A percentile compares a stretch with the other conserved stretches of the same genome.
phyloP scores from a whole-genome alignment of 345 rosid genomes.

The Linum tenue region DNA sequence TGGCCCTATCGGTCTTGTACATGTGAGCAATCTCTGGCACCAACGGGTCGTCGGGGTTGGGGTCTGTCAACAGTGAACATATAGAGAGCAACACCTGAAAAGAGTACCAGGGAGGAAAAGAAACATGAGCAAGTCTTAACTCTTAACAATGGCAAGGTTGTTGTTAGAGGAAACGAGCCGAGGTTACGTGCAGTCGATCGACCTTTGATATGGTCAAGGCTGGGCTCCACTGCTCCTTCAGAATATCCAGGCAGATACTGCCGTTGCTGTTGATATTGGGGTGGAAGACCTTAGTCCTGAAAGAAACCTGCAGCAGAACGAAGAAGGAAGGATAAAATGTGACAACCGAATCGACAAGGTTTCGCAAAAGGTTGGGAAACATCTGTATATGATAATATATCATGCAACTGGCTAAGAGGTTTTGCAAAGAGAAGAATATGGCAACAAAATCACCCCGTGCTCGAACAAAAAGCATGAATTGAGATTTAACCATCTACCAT shows the following conservation, averaged over 20 bases:
- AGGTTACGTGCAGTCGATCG: background rate
- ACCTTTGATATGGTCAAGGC: slow-evolving; percentile 3
- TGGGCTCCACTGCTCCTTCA: slow-evolving; percentile 6
- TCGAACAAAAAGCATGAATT: too few relatives aligned
- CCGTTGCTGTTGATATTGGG: slow-evolving; percentile 7
- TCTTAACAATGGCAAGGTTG: background rate
- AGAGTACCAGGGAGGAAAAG: too few relatives aligned
- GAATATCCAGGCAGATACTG: slow-evolving; percentile 4
- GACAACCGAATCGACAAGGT: background rate
- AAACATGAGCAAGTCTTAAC: background rate
- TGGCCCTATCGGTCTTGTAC: slow-evolving; percentile 4
- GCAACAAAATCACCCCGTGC: background rate
- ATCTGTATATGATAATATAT: background rate
- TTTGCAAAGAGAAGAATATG: background rate
- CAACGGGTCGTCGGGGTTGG: slow-evolving; percentile 4
- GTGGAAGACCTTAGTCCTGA: slow-evolving; percentile 5
- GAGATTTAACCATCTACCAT: background rate
- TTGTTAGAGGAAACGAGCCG: background rate
- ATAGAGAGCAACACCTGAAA: slow-evolving; percentile 3
- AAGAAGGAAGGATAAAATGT: background rate
- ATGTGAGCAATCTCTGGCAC: slow-evolving; percentile 1
- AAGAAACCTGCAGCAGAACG: background rate
- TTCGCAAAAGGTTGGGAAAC: background rate
- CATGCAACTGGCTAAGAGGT: background rate
- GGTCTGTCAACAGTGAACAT: slow-evolving; percentile 6